phyloP scores from a whole-genome alignment of 345 rosid genomes.

The Erucastrum elatum region DNA sequence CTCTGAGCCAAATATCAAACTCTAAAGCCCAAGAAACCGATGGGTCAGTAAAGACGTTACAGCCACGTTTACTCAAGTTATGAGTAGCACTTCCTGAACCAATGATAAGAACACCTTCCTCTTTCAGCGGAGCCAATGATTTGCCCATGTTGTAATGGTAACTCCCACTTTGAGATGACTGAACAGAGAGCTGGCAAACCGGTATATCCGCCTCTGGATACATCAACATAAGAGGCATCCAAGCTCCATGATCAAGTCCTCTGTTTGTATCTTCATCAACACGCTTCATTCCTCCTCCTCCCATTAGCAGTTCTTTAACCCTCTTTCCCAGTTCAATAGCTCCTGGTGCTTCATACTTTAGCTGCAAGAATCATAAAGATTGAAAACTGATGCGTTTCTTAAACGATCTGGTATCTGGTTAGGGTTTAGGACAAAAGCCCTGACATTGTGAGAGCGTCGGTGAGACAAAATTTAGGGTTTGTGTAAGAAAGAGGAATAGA shows the following conservation, averaged over 20 bases:
- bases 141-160: constrained; percentile 85
- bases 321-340: constrained; percentile 74
- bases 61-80: constrained; percentile 59
- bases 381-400: background rate
- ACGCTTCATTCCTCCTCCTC: constrained; percentile 46
- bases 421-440: background rate
- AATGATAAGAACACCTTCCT: constrained; percentile 81
- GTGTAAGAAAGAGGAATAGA: background rate
- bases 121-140: constrained; percentile 76
- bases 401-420: background rate
- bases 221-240: constrained; percentile 95
- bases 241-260: constrained; percentile 95
- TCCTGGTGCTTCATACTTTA: constrained; percentile 88
- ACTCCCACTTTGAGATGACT: constrained; percentile 50
- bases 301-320: constrained; percentile 67
- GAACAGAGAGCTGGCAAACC: constrained; percentile 83
- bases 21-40: constrained; percentile 66
- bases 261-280: constrained; percentile 65
- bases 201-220: constrained; percentile 90
- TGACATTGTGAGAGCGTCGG: background rate
- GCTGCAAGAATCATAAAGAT: constrained; percentile 38
- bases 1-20: constrained; percentile 82
- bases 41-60: background rate
- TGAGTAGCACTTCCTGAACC: constrained; percentile 88
- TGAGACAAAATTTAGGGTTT: background rate